Percentiles rank a stretch among this genome's conserved stretches.
These are phyloP conservation scores for Cicer cuneatum DNA, from an alignment of 306 rosid species.

Conservation along the genomic window DNA sequence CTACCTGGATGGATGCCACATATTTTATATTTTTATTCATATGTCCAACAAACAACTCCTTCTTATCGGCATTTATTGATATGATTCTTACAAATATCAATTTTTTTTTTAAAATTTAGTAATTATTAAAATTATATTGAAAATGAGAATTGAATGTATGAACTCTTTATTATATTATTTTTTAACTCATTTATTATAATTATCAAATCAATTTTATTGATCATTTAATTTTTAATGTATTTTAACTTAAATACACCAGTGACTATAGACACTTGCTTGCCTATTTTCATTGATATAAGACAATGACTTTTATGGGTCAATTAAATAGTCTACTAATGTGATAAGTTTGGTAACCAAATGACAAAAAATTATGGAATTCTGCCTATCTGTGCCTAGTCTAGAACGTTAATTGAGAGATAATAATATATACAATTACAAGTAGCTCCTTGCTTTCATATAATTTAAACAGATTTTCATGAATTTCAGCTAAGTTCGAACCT, in stretches of 20 bases:
- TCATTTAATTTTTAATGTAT: too few relatives aligned
- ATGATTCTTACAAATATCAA: too few relatives aligned
- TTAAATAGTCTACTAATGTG: constrained; percentile 16
- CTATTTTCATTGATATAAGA: background rate
- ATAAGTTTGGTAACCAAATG: constrained; percentile 29
- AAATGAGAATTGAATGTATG: too few relatives aligned
- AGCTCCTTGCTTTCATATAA: background rate
- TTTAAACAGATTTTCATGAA: background rate
- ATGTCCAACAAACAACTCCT: background rate
- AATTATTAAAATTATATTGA: too few relatives aligned
- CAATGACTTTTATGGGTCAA: constrained; percentile 17
- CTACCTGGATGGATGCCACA: background rate
- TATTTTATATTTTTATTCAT: constrained; percentile 25
- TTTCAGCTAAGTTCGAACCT: background rate
- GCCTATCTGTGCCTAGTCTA: background rate
- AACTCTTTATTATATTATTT: too few relatives aligned
- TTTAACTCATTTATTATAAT: too few relatives aligned
- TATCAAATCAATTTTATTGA: too few relatives aligned
- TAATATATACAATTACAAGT: background rate
- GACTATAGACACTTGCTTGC: too few relatives aligned
- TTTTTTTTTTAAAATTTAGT: too few relatives aligned
- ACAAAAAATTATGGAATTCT: constrained; percentile 3
- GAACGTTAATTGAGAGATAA: background rate
- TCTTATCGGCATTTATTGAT: background rate
- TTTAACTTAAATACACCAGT: too few relatives aligned